These are phyloP conservation scores for Fusarium cicatricum DNA, from an alignment of 2,329 filamentous ascomycete species.

Conservation along the genomic window DNA sequence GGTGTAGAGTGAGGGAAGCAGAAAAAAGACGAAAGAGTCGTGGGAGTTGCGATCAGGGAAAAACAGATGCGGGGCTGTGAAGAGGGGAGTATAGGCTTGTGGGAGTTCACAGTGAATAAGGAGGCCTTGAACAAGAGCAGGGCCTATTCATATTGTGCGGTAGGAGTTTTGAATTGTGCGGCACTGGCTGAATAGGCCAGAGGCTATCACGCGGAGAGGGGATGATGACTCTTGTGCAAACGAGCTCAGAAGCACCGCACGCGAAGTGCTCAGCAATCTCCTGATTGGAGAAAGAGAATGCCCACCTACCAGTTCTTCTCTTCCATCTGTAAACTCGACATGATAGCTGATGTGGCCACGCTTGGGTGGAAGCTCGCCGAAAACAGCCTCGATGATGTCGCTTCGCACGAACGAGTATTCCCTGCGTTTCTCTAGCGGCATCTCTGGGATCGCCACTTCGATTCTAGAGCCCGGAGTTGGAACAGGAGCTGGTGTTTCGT, in stretches of 20 bases:
- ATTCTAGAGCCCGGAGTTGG: constrained; percentile 23
- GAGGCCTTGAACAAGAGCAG: constrained; percentile 10
- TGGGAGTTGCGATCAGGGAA: constrained; percentile 1
- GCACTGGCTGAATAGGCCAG: constrained; percentile 5
- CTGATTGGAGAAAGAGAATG: neutral
- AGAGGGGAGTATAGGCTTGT: constrained; percentile 20
- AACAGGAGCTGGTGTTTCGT: neutral
- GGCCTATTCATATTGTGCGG: constrained; percentile 1
- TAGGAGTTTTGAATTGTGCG: neutral
- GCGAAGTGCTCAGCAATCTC: neutral
- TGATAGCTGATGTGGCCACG: constrained; percentile 43
- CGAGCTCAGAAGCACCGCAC: neutral
- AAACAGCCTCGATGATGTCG: constrained; percentile 49
- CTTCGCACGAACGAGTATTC: constrained; percentile 48
- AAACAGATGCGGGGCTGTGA: constrained; percentile 15
- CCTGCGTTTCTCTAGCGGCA: constrained; percentile 38
- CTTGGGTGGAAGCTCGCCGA: constrained; percentile 42
- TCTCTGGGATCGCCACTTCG: constrained; percentile 45
- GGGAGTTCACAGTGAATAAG: constrained; percentile 33
- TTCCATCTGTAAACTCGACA: constrained; percentile 58
- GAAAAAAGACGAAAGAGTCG: neutral
- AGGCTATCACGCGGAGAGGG: neutral
- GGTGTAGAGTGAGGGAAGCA: neutral
- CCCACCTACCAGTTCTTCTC: constrained; percentile 54
- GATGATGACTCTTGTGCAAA: neutral